Evolutionary conservation across 768 basidiomycete species (phyloP).

Genomic region (Cystobasidium ongulense): DNA sequence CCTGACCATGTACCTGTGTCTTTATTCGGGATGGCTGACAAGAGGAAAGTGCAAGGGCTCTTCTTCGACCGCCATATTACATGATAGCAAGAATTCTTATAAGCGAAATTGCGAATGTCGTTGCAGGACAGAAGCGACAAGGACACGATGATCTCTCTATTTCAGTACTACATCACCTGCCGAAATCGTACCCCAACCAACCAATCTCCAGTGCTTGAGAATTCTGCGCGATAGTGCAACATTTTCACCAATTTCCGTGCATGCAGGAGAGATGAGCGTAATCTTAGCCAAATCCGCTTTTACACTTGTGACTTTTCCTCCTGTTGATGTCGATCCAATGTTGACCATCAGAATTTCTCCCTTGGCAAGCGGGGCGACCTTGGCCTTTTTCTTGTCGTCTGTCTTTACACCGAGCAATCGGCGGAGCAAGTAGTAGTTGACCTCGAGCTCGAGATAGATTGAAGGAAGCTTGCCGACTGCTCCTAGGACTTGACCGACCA

Average conservation of each 20-base stretch:
- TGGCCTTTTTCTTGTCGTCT: constrained; percentile 98
- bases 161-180: not conserved
- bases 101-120: no score
- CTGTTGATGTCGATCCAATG: constrained; percentile 94
- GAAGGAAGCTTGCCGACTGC: constrained; percentile 88
- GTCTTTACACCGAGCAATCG: constrained; percentile 95
- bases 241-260: constrained; percentile 95
- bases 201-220: constrained; percentile 50
- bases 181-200: constrained; percentile 32
- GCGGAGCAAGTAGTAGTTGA: constrained; percentile 86
- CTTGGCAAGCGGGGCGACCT: constrained; percentile 45
- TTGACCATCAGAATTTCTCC: constrained; percentile 61
- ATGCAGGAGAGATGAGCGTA: constrained; percentile 84
- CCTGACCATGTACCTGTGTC: no score
- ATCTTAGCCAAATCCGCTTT: constrained; percentile 86
- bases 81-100: no score
- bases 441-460: constrained; percentile 88
- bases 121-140: no score
- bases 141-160: no score
- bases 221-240: constrained; percentile 66
- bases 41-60: no score
- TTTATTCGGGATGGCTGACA: no score
- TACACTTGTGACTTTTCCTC: constrained; percentile 85
- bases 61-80: no score
- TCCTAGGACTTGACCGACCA: constrained; percentile 93